Evolutionary conservation across 192 early-diverging fungal genomes (phyloP).

Genomic region (Pilaira anomala): DNA sequence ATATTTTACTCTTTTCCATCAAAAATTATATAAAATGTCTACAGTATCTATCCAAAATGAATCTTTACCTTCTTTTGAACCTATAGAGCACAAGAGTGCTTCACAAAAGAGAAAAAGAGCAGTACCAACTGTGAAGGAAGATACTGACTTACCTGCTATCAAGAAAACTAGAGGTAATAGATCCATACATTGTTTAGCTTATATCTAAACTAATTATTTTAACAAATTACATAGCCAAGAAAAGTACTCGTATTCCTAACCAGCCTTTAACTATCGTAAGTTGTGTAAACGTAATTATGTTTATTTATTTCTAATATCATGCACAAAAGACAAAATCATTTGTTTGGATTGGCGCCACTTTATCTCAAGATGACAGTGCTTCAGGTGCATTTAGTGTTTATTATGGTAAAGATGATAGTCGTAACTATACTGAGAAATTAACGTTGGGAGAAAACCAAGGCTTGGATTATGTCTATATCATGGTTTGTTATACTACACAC

Average conservation of each 20-base stretch:
- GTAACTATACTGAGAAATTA: not conserved
- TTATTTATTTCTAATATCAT: not conserved
- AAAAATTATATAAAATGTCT: not conserved
- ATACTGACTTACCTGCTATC: not conserved
- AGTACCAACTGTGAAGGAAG: not conserved
- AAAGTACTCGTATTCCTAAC: not conserved
- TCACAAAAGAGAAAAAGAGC: constrained; percentile 11
- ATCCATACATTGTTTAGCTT: too few relatives aligned
- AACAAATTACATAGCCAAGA: not conserved
- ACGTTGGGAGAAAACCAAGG: not conserved
- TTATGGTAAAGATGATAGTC: constrained; percentile 10
- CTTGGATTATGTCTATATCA: constrained; percentile 11
- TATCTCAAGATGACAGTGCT: constrained; percentile 1
- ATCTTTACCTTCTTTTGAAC: constrained; percentile 13
- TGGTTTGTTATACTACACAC: not conserved
- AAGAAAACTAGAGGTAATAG: constrained; percentile 12
- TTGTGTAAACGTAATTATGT: too few relatives aligned
- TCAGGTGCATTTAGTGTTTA: constrained; percentile 8
- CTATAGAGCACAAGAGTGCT: constrained; percentile 1
- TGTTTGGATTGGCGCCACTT: constrained; percentile 4
- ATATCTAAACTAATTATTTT: too few relatives aligned
- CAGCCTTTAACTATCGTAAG: not conserved
- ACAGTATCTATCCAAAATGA: constrained; percentile 9
- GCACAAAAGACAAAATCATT: not conserved
- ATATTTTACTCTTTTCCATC: not conserved